Conservation (phyloP, 306 rosid species). For the Sphenostylis stenocarpa region DNA sequence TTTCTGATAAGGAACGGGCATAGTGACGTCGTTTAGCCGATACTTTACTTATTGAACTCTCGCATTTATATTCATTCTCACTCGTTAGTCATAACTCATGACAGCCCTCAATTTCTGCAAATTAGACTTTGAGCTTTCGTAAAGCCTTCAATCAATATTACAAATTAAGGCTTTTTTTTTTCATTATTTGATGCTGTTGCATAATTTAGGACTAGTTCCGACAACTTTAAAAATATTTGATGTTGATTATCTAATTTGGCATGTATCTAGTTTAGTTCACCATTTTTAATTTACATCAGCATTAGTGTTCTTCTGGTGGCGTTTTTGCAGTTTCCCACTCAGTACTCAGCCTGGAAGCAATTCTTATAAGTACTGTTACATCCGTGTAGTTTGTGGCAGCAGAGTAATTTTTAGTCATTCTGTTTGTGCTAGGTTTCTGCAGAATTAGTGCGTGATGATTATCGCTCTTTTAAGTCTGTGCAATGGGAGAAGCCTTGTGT, state of each 20-base stretch:
- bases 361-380: conserved; percentile 49
- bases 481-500: conserved; percentile 66
- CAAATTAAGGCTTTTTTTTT: background rate
- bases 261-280: background rate
- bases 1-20: background rate
- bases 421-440: conserved; percentile 1
- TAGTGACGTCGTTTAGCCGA: background rate
- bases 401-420: conserved; percentile 40
- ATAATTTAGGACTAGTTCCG: background rate
- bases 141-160: background rate
- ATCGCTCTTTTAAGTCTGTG: conserved; percentile 28
- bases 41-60: background rate
- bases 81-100: background rate
- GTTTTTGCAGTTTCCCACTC: conserved; percentile 18
- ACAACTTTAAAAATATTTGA: background rate
- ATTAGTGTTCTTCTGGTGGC: background rate
- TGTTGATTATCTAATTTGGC: conserved; percentile 12
- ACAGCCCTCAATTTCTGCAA: background rate
- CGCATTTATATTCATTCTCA: background rate
- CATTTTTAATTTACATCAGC: background rate
- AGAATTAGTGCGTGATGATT: background rate
- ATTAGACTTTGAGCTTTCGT: background rate
- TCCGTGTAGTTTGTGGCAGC: conserved; percentile 60
- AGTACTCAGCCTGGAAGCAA: conserved; percentile 31
- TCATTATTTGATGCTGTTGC: background rate